Percentiles rank a stretch among this genome's conserved stretches.
Evolutionary conservation across 1,284 basidiomycete species (phyloP).

Genomic region (Coniferiporia sulphurascens): DNA sequence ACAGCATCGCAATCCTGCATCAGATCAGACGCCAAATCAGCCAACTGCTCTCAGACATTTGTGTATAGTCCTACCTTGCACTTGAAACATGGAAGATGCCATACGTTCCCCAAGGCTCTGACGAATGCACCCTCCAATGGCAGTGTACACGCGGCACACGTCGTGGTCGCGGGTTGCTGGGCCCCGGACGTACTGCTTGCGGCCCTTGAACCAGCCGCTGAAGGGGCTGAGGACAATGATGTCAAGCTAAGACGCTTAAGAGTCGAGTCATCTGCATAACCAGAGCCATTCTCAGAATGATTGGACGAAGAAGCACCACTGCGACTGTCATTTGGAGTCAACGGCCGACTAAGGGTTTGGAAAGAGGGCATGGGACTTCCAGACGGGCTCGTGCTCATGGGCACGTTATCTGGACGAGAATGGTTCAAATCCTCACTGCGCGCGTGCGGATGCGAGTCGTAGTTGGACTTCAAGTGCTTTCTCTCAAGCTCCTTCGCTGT

Average conservation of each 20-base stretch:
- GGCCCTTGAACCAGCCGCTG: slow-evolving; percentile 10
- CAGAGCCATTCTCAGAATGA: slow-evolving; percentile 16
- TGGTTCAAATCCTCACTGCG: slow-evolving; percentile 73
- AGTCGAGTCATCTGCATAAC: slow-evolving; percentile 9
- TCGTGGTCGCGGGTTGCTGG: slow-evolving; percentile 34
- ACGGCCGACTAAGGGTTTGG: slow-evolving; percentile 28
- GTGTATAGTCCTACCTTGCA: slow-evolving; percentile 68
- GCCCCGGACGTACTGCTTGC: slow-evolving; percentile 4
- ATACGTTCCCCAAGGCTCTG: slow-evolving; percentile 90
- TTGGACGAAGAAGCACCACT: slow-evolving; percentile 19
- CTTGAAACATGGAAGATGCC: slow-evolving; percentile 95
- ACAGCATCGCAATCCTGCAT: slow-evolving; percentile 95
- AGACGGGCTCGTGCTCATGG: slow-evolving; percentile 5
- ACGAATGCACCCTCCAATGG: slow-evolving; percentile 94
- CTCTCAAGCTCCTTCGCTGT: slow-evolving; percentile 49
- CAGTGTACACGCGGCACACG: slow-evolving; percentile 70
- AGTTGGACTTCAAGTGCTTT: slow-evolving; percentile 36
- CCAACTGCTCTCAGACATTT: slow-evolving; percentile 11
- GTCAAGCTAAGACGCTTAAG: slow-evolving; percentile 14
- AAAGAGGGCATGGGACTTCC: slow-evolving; percentile 44
- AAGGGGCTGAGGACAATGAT: slow-evolving; percentile 15
- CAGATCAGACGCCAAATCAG: slow-evolving; percentile 17
- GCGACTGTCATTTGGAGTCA: slow-evolving; percentile 16
- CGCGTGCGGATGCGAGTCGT: slow-evolving; percentile 37
- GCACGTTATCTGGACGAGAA: slow-evolving; percentile 15